Evolutionary conservation across 2,329 filamentous ascomycete genomes (phyloP), one percentile per base, ranked within the genome.

Genomic region (Macroventuria anomochaeta): DNA sequence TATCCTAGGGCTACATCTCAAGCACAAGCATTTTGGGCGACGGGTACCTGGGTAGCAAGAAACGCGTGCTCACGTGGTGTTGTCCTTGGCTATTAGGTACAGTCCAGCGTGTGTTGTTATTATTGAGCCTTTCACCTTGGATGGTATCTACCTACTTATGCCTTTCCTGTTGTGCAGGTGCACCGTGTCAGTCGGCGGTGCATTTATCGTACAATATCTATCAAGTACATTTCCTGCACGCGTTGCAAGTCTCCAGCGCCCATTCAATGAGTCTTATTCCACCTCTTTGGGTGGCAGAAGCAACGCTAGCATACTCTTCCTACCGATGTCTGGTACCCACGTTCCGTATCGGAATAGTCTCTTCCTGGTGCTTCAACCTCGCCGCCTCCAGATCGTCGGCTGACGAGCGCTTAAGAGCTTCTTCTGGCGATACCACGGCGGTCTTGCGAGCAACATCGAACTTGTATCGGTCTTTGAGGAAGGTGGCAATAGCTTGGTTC

Each of bases 401-500:
- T 13, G 62, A 65, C 15, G 55, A 59, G 8, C 46, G 56, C 10
- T 32, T n/a, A 10, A n/a, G 21, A 18, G 43, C 38, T 26, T 41
- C 46, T 5, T 28, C 39, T n/a, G 52, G 28, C 18, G 31, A 44
- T 18, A 38, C 31, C 13, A 12, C 20, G 15, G 46, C 46, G 15
- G 42, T 15, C 26, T 40, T 53, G 13, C 23, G n/a, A 7, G 48
- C 28, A 15, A 64, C 46, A 34, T 65, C 60, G 32, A 62, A 64
- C 5, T 46, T 25, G 42, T 63, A 64, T 15, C 40, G 48, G 23
- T 58, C 46, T 20, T 61, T 58, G 15, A 69, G 49, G 26, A 53
- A 68, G 2, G 32, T 46, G 10, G 57, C 57, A 33, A 69, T 65
- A 11, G 55, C 62, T 6, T 52, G 15, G 28, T 65, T 60, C 40